These are phyloP conservation scores for Globisporangium solare DNA, from an alignment of 352 stramenopile genomes.

Conservation along the genomic window DNA sequence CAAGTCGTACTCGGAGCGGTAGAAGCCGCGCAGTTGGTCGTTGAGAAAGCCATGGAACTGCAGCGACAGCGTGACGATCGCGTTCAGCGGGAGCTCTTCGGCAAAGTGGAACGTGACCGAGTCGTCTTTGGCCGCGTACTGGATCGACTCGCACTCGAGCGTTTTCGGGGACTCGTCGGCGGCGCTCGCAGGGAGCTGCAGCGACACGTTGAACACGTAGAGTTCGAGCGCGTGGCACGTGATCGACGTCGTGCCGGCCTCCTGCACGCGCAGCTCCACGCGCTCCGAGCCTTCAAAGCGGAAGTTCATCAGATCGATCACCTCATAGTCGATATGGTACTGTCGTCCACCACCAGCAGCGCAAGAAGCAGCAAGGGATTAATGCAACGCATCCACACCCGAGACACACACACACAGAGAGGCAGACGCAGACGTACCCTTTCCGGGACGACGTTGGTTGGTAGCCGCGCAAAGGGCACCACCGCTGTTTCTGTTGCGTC, in stretches of 20 bases:
- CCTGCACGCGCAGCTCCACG: conserved; percentile 44
- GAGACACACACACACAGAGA: too few relatives aligned
- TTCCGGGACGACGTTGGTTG: conserved; percentile 37
- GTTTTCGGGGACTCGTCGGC: conserved; percentile 20
- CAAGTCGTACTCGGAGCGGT: conserved; percentile 91
- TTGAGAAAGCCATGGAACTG: conserved; percentile 76
- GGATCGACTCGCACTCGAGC: conserved; percentile 41
- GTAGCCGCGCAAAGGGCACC: conserved; percentile 40
- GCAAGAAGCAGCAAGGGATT: neutral
- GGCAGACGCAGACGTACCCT: conserved; percentile 44
- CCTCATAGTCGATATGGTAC: conserved; percentile 75
- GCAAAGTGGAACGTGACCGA: conserved; percentile 57
- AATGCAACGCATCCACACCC: too few relatives aligned
- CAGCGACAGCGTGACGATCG: conserved; percentile 35
- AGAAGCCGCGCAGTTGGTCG: conserved; percentile 96
- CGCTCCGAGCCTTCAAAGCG: conserved; percentile 70
- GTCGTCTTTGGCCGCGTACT: conserved; percentile 46
- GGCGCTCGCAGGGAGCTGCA: conserved; percentile 27
- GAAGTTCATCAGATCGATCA: conserved; percentile 74
- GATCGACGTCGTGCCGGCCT: conserved; percentile 63
- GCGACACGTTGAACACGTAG: conserved; percentile 68
- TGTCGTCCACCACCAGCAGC: conserved; percentile 2
- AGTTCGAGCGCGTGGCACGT: conserved; percentile 95
- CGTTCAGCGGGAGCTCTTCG: conserved; percentile 26
- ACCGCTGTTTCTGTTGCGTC: conserved; percentile 17